phyloP scores from a whole-genome alignment of 1,139 yeast species.

The Saccharomyces hybrid region DNA sequence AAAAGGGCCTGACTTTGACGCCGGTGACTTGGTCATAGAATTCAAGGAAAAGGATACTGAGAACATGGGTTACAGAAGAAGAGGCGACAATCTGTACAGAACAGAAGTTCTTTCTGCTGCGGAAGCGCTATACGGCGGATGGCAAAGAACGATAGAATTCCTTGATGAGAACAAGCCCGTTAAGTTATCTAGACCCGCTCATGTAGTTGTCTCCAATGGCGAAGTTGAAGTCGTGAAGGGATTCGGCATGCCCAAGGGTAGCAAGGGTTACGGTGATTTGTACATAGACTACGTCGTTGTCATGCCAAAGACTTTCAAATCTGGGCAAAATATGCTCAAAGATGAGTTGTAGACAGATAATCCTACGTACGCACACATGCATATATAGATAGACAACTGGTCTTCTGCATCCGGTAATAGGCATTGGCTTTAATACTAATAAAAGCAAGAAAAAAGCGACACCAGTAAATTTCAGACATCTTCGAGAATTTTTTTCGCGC shows the following conservation, averaged over 20 bases:
- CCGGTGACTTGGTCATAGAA: constrained; percentile 69
- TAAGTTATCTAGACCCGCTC: constrained; percentile 41
- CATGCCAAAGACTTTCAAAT: constrained; percentile 15
- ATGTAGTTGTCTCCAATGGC: constrained; percentile 51
- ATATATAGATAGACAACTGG: background rate
- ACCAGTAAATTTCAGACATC: background rate
- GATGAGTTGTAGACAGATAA: constrained; percentile 4
- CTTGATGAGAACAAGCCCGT: constrained; percentile 55
- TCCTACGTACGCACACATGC: background rate
- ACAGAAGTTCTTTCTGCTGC: constrained; percentile 66
- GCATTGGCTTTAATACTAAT: background rate
- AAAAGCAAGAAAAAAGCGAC: background rate
- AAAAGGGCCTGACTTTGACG: constrained; percentile 66
- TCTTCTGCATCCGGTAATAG: background rate
- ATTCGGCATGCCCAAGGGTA: constrained; percentile 75
- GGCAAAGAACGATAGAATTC: constrained; percentile 61
- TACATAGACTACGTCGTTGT: constrained; percentile 62
- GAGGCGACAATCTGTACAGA: constrained; percentile 65
- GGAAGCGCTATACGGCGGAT: constrained; percentile 73
- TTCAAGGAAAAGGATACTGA: constrained; percentile 46
- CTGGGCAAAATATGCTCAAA: background rate
- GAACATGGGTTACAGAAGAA: constrained; percentile 80
- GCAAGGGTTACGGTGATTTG: constrained; percentile 59
- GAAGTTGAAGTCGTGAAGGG: constrained; percentile 63
- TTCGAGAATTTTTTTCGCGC: background rate